These are phyloP conservation scores for Erythrobasidium hasegawianum DNA, from an alignment of 1,284 basidiomycete species.

Conservation along the genomic window DNA sequence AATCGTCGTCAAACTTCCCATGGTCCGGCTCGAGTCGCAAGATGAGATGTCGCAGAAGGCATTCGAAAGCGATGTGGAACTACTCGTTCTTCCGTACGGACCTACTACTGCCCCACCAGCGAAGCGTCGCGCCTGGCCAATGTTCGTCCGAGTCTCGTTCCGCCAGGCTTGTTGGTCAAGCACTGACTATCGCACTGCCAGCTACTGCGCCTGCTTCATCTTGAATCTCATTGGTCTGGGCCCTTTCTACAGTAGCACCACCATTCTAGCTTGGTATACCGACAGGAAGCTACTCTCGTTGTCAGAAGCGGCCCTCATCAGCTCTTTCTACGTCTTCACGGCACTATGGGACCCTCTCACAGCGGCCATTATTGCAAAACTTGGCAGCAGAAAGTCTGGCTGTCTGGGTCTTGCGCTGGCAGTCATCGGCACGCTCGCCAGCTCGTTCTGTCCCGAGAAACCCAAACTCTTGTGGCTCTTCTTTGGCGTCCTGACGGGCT, in stretches of 20 bases:
- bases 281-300: neutral
- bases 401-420: neutral
- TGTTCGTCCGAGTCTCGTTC: constrained; percentile 5
- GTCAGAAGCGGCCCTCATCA: constrained; percentile 2
- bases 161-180: too few species aligned
- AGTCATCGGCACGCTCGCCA: neutral
- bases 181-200: too few species aligned
- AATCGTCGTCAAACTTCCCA: too few species aligned
- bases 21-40: too few species aligned
- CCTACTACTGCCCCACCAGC: too few species aligned
- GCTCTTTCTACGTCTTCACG: constrained; percentile 3
- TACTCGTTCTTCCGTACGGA: too few species aligned
- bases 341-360: neutral
- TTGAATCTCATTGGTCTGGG: neutral
- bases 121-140: neutral
- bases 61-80: too few species aligned
- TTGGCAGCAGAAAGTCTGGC: neutral
- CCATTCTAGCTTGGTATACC: neutral
- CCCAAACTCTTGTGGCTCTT: neutral
- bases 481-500: neutral
- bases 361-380: neutral
- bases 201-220: neutral
- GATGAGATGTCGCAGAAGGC: too few species aligned
- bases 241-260: constrained; percentile 2
- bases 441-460: neutral